phyloP scores from a whole-genome alignment of 2,329 filamentous ascomycete species.

The Penicillium sp. region DNA sequence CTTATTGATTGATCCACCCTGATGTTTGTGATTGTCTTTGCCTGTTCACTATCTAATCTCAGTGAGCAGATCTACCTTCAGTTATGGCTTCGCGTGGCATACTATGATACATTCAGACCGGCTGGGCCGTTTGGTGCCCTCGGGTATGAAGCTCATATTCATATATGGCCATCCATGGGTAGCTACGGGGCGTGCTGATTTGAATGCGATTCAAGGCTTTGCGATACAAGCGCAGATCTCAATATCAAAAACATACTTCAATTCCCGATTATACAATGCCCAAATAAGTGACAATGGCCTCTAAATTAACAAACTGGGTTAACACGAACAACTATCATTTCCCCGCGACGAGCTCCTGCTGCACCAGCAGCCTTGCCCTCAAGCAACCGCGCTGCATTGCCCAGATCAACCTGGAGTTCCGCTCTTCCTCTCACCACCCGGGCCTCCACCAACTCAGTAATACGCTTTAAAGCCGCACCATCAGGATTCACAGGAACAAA shows the following conservation, averaged over 20 bases:
- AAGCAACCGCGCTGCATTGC: conserved; percentile 36
- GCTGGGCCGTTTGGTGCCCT: background rate
- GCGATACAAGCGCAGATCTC: background rate
- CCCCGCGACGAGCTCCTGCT: conserved; percentile 27
- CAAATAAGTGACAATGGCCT: background rate
- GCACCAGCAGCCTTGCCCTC: conserved; percentile 28
- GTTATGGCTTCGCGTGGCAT: background rate
- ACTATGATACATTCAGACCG: background rate
- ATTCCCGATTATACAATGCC: background rate
- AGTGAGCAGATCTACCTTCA: background rate
- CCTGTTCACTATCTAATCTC: background rate
- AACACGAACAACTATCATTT: conserved; percentile 35
- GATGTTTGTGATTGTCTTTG: background rate
- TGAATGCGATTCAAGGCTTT: background rate
- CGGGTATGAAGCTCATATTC: background rate
- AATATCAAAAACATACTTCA: background rate
- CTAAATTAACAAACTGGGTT: background rate
- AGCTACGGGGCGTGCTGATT: background rate
- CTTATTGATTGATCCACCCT: conserved; percentile 7
- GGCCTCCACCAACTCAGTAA: conserved; percentile 37
- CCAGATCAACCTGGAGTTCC: conserved; percentile 34
- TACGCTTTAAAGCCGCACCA: conserved; percentile 31
- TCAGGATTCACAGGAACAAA: conserved; percentile 42
- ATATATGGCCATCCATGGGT: background rate
- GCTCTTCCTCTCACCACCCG: conserved; percentile 35